Conservation (phyloP, 1,139 yeast species). For the Neolecta irregularis region DNA sequence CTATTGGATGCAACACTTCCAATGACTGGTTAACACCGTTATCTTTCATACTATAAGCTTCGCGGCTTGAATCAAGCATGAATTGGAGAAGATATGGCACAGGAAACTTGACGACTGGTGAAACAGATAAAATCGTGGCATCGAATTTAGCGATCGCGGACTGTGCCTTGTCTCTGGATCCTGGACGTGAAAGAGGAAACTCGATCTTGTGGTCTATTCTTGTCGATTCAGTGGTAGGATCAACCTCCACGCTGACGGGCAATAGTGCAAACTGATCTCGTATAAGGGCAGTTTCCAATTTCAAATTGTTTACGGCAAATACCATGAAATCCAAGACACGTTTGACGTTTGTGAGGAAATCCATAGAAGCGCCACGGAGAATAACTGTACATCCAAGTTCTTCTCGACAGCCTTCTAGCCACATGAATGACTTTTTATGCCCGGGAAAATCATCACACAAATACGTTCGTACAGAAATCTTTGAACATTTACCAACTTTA, state of each 20-base stretch:
- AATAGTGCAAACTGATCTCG: slow-evolving; percentile 52
- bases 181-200: no score
- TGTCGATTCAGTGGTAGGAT: neutral
- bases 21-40: neutral
- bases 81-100: slow-evolving; percentile 41
- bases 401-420: slow-evolving; percentile 59
- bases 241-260: slow-evolving; percentile 21
- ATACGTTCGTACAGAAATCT: slow-evolving; percentile 56
- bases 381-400: slow-evolving; percentile 70
- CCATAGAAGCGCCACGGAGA: slow-evolving; percentile 55
- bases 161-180: neutral
- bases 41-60: neutral
- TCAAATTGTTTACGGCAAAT: slow-evolving; percentile 58
- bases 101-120: slow-evolving; percentile 60
- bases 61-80: neutral
- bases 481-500: slow-evolving; percentile 54
- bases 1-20: no score
- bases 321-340: slow-evolving; percentile 68
- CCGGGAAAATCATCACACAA: slow-evolving; percentile 31
- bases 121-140: slow-evolving; percentile 38
- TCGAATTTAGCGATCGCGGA: slow-evolving; percentile 8
- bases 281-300: slow-evolving; percentile 66
- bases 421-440: slow-evolving; percentile 53
- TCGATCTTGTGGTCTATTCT: no score
- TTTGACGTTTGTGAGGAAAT: slow-evolving; percentile 49